Percentiles rank a stretch among this genome's conserved stretches.
Evolutionary conservation across 176 grass and related monocot genomes (phyloP).

Genomic region (Tillandsia fasciculata): DNA sequence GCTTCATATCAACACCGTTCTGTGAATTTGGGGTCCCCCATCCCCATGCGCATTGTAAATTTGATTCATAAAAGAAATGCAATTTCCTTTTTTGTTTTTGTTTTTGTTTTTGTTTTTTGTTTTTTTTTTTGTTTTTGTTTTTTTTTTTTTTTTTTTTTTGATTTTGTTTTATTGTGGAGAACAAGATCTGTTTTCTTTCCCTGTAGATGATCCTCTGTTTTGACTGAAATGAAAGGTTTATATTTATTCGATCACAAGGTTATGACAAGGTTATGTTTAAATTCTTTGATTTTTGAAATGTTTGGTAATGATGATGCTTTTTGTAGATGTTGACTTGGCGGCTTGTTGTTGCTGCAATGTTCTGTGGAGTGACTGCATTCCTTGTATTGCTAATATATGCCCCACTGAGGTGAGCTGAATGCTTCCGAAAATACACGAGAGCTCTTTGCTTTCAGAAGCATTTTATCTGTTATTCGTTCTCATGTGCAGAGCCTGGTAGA

Average conservation of each 20-base stretch:
- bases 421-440: too few relatives aligned
- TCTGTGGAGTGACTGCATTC: too few relatives aligned
- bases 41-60: slow-evolving; percentile 51
- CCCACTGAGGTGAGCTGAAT: too few relatives aligned
- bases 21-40: slow-evolving; percentile 43
- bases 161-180: slow-evolving; percentile 22
- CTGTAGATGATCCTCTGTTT: slow-evolving; percentile 40
- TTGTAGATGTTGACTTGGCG: too few relatives aligned
- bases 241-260: background rate
- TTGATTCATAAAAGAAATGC: slow-evolving; percentile 29
- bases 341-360: too few relatives aligned
- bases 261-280: background rate
- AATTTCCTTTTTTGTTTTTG: slow-evolving; percentile 4
- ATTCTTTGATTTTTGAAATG: too few relatives aligned
- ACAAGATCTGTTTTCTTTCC: slow-evolving; percentile 20
- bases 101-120: too few relatives aligned
- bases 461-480: too few relatives aligned
- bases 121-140: slow-evolving; percentile 8
- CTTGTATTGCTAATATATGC: too few relatives aligned
- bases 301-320: too few relatives aligned
- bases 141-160: background rate
- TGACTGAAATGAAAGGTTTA: slow-evolving; percentile 16
- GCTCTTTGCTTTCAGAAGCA: too few relatives aligned
- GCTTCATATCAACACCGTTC: slow-evolving; percentile 91
- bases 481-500: too few relatives aligned